A percentile compares a stretch with the other conserved stretches of the same genome.
phyloP scores from a whole-genome alignment of 2,329 filamentous ascomycete species.

The Gaeumannomyces sp. region DNA sequence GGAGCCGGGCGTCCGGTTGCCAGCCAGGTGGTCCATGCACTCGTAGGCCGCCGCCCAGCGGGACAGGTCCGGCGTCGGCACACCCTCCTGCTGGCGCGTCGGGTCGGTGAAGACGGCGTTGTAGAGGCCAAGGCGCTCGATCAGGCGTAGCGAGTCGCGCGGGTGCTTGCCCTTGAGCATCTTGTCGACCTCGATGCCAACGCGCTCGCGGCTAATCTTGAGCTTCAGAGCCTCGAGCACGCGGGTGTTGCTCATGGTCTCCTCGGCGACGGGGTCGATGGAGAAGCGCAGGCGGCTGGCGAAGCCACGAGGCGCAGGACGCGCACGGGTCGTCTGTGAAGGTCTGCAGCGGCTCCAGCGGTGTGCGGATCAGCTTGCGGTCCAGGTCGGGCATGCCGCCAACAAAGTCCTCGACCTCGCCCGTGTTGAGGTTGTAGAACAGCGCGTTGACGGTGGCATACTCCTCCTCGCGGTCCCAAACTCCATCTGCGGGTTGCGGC shows the following conservation, averaged over 20 bases:
- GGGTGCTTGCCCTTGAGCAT: conserved; percentile 70
- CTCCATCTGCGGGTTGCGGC: conserved; percentile 84
- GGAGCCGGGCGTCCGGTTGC: conserved; percentile 37
- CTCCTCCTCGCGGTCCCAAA: conserved; percentile 95
- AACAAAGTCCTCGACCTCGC: conserved; percentile 78
- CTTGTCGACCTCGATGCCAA: conserved; percentile 84
- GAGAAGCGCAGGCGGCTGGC: conserved; percentile 75
- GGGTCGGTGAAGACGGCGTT: conserved; percentile 69
- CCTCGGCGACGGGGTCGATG: conserved; percentile 64
- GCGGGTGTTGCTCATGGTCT: conserved; percentile 69
- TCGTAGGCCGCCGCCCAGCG: conserved; percentile 61
- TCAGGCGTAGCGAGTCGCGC: conserved; percentile 53
- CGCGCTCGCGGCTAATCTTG: conserved; percentile 89
- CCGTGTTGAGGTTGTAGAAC: conserved; percentile 86
- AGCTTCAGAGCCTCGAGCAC: conserved; percentile 72
- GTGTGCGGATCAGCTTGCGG: conserved; percentile 70
- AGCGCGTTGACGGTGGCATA: conserved; percentile 93
- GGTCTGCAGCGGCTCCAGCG: conserved; percentile 80
- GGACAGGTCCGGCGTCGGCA: conserved; percentile 48
- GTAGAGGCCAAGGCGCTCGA: conserved; percentile 63
- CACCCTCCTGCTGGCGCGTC: conserved; percentile 26
- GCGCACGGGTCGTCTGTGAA: conserved; percentile 91
- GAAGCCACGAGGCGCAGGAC: conserved; percentile 84
- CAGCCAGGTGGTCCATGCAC: conserved; percentile 47
- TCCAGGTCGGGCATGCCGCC: conserved; percentile 71